phyloP scores from a whole-genome alignment of 192 early-diverging fungal genomes.

The Entomortierella beljakovae region DNA sequence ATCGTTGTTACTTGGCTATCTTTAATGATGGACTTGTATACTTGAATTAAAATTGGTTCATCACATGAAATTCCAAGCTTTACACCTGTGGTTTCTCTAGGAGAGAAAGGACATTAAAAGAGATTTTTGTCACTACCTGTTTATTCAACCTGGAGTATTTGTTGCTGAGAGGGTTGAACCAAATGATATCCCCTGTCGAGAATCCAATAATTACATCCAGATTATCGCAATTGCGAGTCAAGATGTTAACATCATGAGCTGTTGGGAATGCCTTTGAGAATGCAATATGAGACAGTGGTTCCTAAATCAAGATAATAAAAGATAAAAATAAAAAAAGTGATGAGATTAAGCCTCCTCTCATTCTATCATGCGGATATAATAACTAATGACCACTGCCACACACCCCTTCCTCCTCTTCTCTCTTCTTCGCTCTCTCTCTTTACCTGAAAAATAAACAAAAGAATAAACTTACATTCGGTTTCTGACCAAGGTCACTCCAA shows the following conservation, averaged over 20 bases:
- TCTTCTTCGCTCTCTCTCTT: too few species aligned
- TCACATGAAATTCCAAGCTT: too few species aligned
- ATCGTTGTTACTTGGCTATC: constrained; percentile 78
- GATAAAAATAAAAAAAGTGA: too few species aligned
- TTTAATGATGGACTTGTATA: constrained; percentile 68
- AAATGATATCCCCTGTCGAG: constrained; percentile 79
- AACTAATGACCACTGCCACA: too few species aligned
- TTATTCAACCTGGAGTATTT: constrained; percentile 89
- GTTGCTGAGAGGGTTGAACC: constrained; percentile 87
- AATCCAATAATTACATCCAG: constrained; percentile 90
- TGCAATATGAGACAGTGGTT: constrained; percentile 82
- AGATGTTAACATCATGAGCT: constrained; percentile 87
- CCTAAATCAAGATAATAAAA: constrained; percentile 59
- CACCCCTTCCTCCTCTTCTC: too few species aligned
- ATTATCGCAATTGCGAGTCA: constrained; percentile 73
- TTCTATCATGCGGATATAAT: too few species aligned
- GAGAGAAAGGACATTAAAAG: not conserved
- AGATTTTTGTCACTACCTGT: constrained; percentile 58
- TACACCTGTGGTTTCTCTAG: too few species aligned
- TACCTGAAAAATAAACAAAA: too few species aligned
- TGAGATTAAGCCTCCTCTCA: too few species aligned
- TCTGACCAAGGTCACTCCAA: constrained; percentile 75
- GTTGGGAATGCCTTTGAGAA: constrained; percentile 83
- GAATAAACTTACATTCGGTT: constrained; percentile 65
- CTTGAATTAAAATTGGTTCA: not conserved